phyloP scores from a whole-genome alignment of 176 grass and related monocot species.

The barley (Hordeum vulgare) region MorexV3_pseudomolecules_assembly NC_058521.1:7401808-7402307 shows the following conservation, averaged over 20 bases:
- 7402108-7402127: neutral
- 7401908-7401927: neutral
- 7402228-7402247: conserved; percentile 63
- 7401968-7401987: conserved; percentile 45
- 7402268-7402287: conserved; percentile 14
- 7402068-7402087: neutral
- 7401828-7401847: conserved; percentile 58
- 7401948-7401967: conserved; percentile 74
- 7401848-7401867: conserved; percentile 67
- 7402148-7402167: conserved; percentile 37
- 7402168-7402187: conserved; percentile 55
- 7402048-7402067: conserved; percentile 88
- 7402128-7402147: neutral
- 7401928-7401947: conserved; percentile 2
- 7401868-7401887: conserved; percentile 32
- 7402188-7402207: conserved; percentile 59
- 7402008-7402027: neutral
- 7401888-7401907: neutral
- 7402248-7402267: conserved; percentile 51
- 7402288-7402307: neutral
- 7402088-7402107: neutral
- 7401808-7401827: conserved; percentile 80
- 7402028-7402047: conserved; percentile 49
- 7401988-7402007: conserved; percentile 40
- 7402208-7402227: conserved; percentile 57